Evolutionary conservation across 2,329 filamentous ascomycete species (phyloP).

Genomic region (Huntiella omanensis): DNA sequence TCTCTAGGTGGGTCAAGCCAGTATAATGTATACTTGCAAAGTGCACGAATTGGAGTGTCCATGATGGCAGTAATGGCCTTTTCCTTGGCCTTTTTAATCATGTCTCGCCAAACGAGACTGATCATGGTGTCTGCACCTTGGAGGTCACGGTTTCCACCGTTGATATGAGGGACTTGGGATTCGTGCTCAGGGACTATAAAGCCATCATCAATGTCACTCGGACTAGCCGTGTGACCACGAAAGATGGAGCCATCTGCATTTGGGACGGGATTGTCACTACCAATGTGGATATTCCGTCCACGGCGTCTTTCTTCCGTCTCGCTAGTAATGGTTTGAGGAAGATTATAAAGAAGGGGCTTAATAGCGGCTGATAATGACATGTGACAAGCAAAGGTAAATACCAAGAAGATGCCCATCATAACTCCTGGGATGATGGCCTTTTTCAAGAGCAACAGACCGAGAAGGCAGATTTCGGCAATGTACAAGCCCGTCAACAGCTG

Average conservation of each 20-base stretch:
- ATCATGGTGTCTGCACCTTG: constrained; percentile 22
- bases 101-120: constrained; percentile 14
- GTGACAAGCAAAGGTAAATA: constrained; percentile 64
- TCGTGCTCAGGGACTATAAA: constrained; percentile 13
- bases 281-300: constrained; percentile 10
- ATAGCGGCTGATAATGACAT: constrained; percentile 54
- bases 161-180: constrained; percentile 5
- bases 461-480: constrained; percentile 61
- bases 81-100: constrained; percentile 18
- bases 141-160: constrained; percentile 18
- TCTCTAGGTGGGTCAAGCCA: constrained; percentile 15
- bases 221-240: not conserved
- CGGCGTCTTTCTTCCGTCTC: constrained; percentile 15
- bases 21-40: constrained; percentile 13
- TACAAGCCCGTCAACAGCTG: constrained; percentile 76
- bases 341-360: constrained; percentile 54
- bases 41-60: constrained; percentile 16
- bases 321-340: constrained; percentile 53
- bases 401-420: constrained; percentile 55
- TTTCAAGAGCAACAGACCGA: constrained; percentile 64
- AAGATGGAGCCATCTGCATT: not conserved
- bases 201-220: constrained; percentile 12
- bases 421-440: constrained; percentile 48
- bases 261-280: constrained; percentile 10
- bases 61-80: constrained; percentile 8